Base-by-base conservation (phyloP, 441 rosid genomes). In the Euphorbia celastroides region DNA sequence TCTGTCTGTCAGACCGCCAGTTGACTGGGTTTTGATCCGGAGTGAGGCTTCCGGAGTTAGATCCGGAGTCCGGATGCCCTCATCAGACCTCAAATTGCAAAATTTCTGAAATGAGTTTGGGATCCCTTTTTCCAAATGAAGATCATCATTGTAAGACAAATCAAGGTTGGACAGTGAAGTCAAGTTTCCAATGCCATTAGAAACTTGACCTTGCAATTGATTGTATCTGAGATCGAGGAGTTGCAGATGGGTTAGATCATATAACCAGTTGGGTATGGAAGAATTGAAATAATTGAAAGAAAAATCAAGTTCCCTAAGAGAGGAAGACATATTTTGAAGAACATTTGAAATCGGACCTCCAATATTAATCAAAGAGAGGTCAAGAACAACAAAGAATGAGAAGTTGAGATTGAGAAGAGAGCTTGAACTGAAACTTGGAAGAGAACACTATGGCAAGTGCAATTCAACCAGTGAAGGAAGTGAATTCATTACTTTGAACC, bases 231-330 rank as follows among this genome's bases (percentile, higher is more conserved):
- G n/a, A 46, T 30, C 7, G 9, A 75, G 58, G 22, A 60, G 3
- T 28, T 66, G 51, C 0, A 75, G 74, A 16, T 52, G 44, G n/a
- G 13, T 67, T 13, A 77, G 70, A 11, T 34, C 31, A 34, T 25
- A 23, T 7, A 68, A 5, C 75, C 68, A 70, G 2, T 22, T 8
- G 0, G 81, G 77, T 14, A 72, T 10, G 0, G 73, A 71, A 2
- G 81, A 75, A 68, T 34, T 70, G 44, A 77, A 70, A 5, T 0
- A 0, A 44, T 75, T 75, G 0, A 4, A 0, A 28, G 50, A 11
- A 10, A 80, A 51, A 28, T 19, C 71, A 55, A 80, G 79, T 30
- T 59, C 13, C 34, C 9, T 57, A 60, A 80, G 77, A 31, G 70
- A 74, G 38, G 65, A 68, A 20, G 41, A 28, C 41, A 80, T 7